Base-by-base conservation (phyloP, 2,329 filamentous ascomycete species). In the Penicillium sp. region DNA sequence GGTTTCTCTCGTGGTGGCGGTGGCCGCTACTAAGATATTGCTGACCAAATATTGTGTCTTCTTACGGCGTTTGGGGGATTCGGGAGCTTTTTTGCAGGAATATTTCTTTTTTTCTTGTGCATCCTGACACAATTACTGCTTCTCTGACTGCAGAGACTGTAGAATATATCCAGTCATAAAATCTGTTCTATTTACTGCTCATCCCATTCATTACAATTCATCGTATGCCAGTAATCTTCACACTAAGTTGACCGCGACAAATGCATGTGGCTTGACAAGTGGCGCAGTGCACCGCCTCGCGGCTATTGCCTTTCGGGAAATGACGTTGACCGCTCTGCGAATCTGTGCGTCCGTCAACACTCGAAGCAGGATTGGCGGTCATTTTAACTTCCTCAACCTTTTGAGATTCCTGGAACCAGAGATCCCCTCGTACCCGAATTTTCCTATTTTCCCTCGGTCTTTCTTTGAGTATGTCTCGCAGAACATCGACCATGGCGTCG, bases 11-110 rank as follows among this genome's bases (percentile, higher is more conserved):
- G 63, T 33, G 58, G 63, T 33, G 52, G 57, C 26, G 59, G 63
- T 37, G 58, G 63, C 33, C 55, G 52, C 16, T 65, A 56, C 19
- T 69, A 62, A 62, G 51, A 54, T 59, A 52, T 57, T 59, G 37
- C 52, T 61, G 44, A 60, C 57, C 53, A 57, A 61, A 50, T 55
- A 63, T 72, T 68, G 68, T 75, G 70, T 74, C 70, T 75, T 69
- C 67, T 75, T 75, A 69, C 61, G 75, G 75, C 75, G 75, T 77
- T 77, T 66, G 71, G 73, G 73, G 71, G 73, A 74, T 70, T 67
- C 61, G 71, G 74, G 71, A 72, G 67, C 70, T 74, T 64, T 39
- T 62, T 69, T 71, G 63, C 68, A 72, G 69, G 70, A 72, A 72
- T 61, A 67, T 69, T 66, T 71, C 67, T 66, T 65, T 71, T 66